These are phyloP conservation scores for Verbascum thapsus DNA, from an alignment of 257 asterid species.

Conservation along the genomic window DNA sequence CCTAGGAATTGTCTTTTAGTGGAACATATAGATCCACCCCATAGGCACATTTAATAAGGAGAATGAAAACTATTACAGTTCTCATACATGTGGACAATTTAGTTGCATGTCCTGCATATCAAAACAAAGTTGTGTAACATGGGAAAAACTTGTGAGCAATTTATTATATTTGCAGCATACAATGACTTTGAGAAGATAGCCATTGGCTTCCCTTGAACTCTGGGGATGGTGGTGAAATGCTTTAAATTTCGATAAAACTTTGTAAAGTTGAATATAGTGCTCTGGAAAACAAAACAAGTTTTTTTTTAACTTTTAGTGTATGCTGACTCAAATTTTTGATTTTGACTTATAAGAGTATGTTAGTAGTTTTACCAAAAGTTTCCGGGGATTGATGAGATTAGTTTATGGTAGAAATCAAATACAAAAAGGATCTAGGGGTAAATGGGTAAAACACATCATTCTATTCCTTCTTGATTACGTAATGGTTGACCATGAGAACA, in stretches of 20 bases:
- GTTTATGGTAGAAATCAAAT: conserved; percentile 14
- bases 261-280: background rate
- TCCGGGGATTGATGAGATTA: background rate
- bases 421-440: background rate
- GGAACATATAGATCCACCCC: too few relatives aligned
- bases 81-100: too few relatives aligned
- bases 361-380: background rate
- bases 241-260: background rate
- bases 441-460: conserved; percentile 18
- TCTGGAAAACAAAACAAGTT: background rate
- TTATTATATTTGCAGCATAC: too few relatives aligned
- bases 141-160: too few relatives aligned
- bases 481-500: conserved; percentile 9
- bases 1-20: background rate
- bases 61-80: background rate
- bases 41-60: background rate
- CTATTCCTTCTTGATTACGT: conserved; percentile 5
- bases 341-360: conserved; percentile 3
- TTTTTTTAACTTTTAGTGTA: conserved; percentile 5
- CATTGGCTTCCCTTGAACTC: background rate
- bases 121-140: background rate
- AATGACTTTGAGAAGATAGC: background rate
- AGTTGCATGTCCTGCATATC: background rate
- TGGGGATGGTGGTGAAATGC: conserved; percentile 7
- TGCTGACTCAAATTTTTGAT: conserved; percentile 1